Base-by-base conservation (phyloP, 2,329 filamentous ascomycete species). In the Akanthomyces muscarius region DNA sequence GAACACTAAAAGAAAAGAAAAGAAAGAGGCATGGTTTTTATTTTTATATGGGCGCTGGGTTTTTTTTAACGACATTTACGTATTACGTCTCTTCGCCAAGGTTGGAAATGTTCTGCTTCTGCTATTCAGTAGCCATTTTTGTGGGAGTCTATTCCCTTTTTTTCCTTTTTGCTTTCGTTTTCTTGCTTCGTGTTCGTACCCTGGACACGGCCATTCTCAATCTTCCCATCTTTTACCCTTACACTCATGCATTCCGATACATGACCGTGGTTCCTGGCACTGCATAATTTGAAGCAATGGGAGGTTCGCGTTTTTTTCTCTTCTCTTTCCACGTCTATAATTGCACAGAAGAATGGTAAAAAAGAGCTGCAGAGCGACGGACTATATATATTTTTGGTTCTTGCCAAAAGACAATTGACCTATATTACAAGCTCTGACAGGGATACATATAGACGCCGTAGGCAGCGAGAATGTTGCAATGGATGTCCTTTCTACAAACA, bases 11-110 rank as follows among this genome's bases (percentile, higher is more conserved):
- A 72, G 71, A 67, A 73, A 71, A 72, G 70, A 75, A 56, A 65
- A 58, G 50, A 64, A 56, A 64, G 36, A 63, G 42, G 42, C 61
- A 51, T 55, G 45, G 47, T 56, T 56, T 62, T 51, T 74, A 68
- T 72, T 71, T 68, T 67, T 54, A 47, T 54, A 69, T 72, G 72
- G 74, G 74, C 72, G 74, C 72, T 73, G 68, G 71, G 71, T 72
- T 70, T 69, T 69, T 72, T 71, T 71, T 72, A 68, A 73, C 69
- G 70, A 73, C 69, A 71, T 74, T 73, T 72, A 72, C 65, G 64
- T 52, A 63, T 56, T 64, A 63, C 62, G 57, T 71, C 55, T 66
- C n/a, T 59, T 59, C 30, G 45, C 56, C 44, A 42, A 48, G 56
- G 56, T 59, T 48, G 56, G 56, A 59, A 41, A 50, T 59, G 54